Evolutionary conservation across 306 rosid genomes (phyloP).

Genomic region (Herpetospermum pedunculosum): DNA sequence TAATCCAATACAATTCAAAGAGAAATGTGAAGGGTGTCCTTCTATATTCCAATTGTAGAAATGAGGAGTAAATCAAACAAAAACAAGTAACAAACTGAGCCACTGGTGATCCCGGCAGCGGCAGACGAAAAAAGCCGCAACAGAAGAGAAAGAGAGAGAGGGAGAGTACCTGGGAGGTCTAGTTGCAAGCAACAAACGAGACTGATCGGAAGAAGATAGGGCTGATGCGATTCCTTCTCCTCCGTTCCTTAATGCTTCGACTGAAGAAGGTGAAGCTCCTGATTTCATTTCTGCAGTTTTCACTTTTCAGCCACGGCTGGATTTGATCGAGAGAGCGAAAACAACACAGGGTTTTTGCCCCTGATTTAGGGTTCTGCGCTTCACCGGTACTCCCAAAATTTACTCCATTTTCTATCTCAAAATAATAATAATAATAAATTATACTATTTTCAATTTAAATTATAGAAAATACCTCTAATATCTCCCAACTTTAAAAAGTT

Average conservation of each 20-base stretch:
- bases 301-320: not conserved
- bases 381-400: too few species aligned
- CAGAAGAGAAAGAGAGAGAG: not conserved
- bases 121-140: not conserved
- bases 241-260: not conserved
- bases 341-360: too few species aligned
- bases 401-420: too few species aligned
- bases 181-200: not conserved
- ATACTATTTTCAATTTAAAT: too few species aligned
- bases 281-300: not conserved
- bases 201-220: slow-evolving; percentile 1
- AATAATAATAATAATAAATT: too few species aligned
- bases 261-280: not conserved
- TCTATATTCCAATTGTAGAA: not conserved
- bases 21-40: not conserved
- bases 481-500: too few species aligned
- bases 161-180: not conserved
- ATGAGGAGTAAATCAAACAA: too few species aligned
- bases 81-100: not conserved
- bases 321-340: not conserved
- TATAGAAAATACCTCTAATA: too few species aligned
- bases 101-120: not conserved
- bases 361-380: too few species aligned
- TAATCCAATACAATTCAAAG: too few species aligned
- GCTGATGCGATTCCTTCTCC: not conserved